Evolutionary conservation across 495 filamentous ascomycete genomes (phyloP), one percentile per base, ranked within the genome.

Genomic region (Aspergillus panamensis): DNA sequence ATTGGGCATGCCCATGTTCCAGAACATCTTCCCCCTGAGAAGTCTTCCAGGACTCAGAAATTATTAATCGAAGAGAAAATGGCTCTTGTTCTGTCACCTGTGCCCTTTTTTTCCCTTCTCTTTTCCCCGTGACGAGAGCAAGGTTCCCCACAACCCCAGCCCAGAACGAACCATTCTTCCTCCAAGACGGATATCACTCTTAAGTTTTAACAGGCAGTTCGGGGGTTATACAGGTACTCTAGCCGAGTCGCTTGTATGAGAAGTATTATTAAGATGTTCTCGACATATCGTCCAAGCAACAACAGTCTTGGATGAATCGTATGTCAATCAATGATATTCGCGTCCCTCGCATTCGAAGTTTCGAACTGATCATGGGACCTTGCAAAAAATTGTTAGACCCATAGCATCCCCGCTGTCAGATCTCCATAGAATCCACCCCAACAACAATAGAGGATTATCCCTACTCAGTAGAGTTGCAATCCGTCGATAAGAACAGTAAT

Each of bases 351-450:
- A 25, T 25, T 25, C 25, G n/a, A n/a, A n/a, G n/a, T n/a, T n/a
- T 25, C 25, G n/a, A 47, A 57, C 16, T 30, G 55, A 57, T 57
- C 55, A 57, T 57, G 55, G 37, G 55, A 57, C 48, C 54, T 43
- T 44, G 21, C 48, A 58, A 58, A 58, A 37, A 50, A 31, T 49
- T 13, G 16, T 13, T 43, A 40, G 29, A 50, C 13, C 20, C 16
- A 42, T 48, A 37, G 32, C 17, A 32, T 16, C 55, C 37, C 47
- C 47, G 33, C 37, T 58, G 48, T 58, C 55, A 58, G 48, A 58
- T 58, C 42, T 55, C 25, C 31, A n/a, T 33, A n/a, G 42, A 55
- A 47, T 31, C 43, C 42, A 45, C n/a, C 14, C 16, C 32, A 9
- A 25, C 53, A 55, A 19, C 42, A 55, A 47, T n/a, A n/a, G n/a